These are phyloP conservation scores for Clonostachys sp. DNA, from an alignment of 2,329 filamentous ascomycete genomes.

Conservation along the genomic window DNA sequence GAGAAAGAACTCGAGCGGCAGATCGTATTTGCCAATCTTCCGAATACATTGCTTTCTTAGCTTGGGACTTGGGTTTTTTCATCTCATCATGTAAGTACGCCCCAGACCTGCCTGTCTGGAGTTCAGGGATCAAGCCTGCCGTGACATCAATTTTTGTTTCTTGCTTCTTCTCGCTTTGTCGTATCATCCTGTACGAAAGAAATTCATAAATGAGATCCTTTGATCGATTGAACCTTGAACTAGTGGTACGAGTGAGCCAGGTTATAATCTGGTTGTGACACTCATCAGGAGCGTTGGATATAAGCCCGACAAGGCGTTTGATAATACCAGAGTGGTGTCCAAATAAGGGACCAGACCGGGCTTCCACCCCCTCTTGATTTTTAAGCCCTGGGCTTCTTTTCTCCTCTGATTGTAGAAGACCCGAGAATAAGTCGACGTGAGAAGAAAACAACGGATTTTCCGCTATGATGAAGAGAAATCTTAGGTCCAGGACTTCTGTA, in stretches of 20 bases:
- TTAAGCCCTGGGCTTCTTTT: slow-evolving; percentile 1
- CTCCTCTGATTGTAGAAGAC: slow-evolving; percentile 27
- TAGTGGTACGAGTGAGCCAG: slow-evolving; percentile 72
- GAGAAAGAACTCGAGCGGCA: slow-evolving; percentile 71
- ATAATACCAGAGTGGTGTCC: slow-evolving; percentile 78
- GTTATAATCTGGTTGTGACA: slow-evolving; percentile 73
- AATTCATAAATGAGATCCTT: slow-evolving; percentile 77
- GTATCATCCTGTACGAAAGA: slow-evolving; percentile 72
- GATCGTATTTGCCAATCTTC: slow-evolving; percentile 91
- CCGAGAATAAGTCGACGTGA: slow-evolving; percentile 30
- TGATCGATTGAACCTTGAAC: slow-evolving; percentile 62
- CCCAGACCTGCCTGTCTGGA: slow-evolving; percentile 61
- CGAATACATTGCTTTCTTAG: slow-evolving; percentile 58
- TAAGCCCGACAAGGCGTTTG: slow-evolving; percentile 76
- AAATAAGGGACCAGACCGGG: slow-evolving; percentile 37
- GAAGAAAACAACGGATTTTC: slow-evolving; percentile 71
- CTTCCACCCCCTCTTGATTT: slow-evolving; percentile 3
- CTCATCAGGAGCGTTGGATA: slow-evolving; percentile 70
- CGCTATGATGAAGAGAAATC: slow-evolving; percentile 75
- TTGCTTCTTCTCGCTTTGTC: slow-evolving; percentile 64
- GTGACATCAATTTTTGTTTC: slow-evolving; percentile 59
- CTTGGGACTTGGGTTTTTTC: slow-evolving; percentile 50
- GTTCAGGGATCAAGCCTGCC: slow-evolving; percentile 67
- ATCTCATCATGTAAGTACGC: slow-evolving; percentile 77
- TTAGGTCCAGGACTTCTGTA: slow-evolving; percentile 62